Evolutionary conservation across 805 yeast genomes (phyloP).

Genomic region (Metschnikowia lunata): DNA sequence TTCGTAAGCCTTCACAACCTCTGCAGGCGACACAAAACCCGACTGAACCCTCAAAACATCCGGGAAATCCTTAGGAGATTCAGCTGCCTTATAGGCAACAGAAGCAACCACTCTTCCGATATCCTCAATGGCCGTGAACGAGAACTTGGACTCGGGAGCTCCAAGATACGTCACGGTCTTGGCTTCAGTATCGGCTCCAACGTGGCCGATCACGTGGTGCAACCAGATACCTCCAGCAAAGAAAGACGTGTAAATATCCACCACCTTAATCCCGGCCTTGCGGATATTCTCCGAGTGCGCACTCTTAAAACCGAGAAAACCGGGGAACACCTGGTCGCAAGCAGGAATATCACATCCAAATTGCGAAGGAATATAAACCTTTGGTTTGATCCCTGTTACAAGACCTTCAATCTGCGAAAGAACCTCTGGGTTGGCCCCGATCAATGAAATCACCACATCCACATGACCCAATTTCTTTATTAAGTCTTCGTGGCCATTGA

Average conservation of each 20-base stretch:
- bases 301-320: slow-evolving; percentile 30
- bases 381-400: slow-evolving; percentile 40
- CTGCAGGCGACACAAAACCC: slow-evolving; percentile 34
- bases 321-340: slow-evolving; percentile 27
- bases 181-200: slow-evolving; percentile 30
- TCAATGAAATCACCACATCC: slow-evolving; percentile 49
- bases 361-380: slow-evolving; percentile 30
- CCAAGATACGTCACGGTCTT: slow-evolving; percentile 41
- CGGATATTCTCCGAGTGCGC: slow-evolving; percentile 38
- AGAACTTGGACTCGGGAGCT: slow-evolving; percentile 26
- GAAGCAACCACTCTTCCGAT: slow-evolving; percentile 42
- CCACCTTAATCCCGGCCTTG: slow-evolving; percentile 42
- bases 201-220: slow-evolving; percentile 21
- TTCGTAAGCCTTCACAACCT: slow-evolving; percentile 40
- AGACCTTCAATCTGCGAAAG: slow-evolving; percentile 36
- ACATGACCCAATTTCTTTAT: slow-evolving; percentile 39
- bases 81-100: slow-evolving; percentile 31
- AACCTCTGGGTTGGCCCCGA: slow-evolving; percentile 27
- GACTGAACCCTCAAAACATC: slow-evolving; percentile 42
- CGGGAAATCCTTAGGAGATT: slow-evolving; percentile 33
- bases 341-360: slow-evolving; percentile 42
- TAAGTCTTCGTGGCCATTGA: slow-evolving; percentile 18
- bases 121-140: slow-evolving; percentile 27
- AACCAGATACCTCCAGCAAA: slow-evolving; percentile 30
- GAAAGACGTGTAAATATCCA: slow-evolving; percentile 38